These are phyloP conservation scores for Didymella pomorum DNA, from an alignment of 2,329 filamentous ascomycete genomes.

Conservation along the genomic window DNA sequence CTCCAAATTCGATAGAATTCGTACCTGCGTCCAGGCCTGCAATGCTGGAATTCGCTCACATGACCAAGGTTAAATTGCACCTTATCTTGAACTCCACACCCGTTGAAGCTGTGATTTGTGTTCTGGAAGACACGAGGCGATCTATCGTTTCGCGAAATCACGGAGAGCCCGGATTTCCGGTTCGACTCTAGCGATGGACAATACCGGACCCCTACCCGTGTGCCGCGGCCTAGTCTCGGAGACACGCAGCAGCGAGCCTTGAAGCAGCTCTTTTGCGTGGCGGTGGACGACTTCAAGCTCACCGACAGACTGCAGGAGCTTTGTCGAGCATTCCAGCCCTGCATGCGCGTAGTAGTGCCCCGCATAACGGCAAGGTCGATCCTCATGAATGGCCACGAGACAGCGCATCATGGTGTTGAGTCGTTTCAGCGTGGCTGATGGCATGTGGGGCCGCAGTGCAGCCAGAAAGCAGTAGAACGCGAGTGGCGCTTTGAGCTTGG, in stretches of 20 bases:
- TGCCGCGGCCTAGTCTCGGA: conserved; percentile 24
- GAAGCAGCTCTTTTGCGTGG: conserved; percentile 12
- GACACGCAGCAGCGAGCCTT: conserved; percentile 18
- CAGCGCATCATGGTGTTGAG: conserved; percentile 44
- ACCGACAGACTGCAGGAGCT: conserved; percentile 19
- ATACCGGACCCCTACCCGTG: conserved; percentile 17
- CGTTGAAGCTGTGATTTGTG: conserved; percentile 19
- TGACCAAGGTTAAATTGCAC: conserved; percentile 13
- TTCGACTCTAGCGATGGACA: conserved; percentile 17
- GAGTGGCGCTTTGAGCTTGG: conserved; percentile 19
- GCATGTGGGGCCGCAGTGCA: conserved; percentile 24
- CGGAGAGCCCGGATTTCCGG: conserved; percentile 19
- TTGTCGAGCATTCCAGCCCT: conserved; percentile 16
- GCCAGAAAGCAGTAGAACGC: conserved; percentile 21
- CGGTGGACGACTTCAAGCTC: conserved; percentile 19
- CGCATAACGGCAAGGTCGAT: conserved; percentile 23
- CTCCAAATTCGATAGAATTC: background rate
- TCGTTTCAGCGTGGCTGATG: conserved; percentile 39
- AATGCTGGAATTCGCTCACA: conserved; percentile 10
- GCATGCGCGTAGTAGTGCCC: conserved; percentile 18
- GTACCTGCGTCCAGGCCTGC: conserved; percentile 14
- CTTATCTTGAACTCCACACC: conserved; percentile 10
- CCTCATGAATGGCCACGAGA: conserved; percentile 16
- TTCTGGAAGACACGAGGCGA: conserved; percentile 22
- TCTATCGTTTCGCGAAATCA: conserved; percentile 25